These are phyloP conservation scores for Teratosphaeria destructans DNA, from an alignment of 2,329 filamentous ascomycete species.

Conservation along the genomic window DNA sequence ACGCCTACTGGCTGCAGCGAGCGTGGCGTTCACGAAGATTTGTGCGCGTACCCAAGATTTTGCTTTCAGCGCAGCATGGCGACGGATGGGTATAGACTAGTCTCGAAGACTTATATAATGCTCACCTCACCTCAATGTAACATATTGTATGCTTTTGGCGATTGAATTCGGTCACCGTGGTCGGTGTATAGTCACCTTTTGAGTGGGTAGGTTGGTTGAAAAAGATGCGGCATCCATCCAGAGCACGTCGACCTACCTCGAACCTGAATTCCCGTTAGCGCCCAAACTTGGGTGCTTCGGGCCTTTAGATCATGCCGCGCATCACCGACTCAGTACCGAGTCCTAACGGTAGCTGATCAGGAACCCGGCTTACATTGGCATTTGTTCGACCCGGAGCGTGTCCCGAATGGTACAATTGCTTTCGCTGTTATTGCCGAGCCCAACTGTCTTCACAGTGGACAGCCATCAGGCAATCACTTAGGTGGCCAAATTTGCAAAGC, in stretches of 20 bases:
- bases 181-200: not conserved
- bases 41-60: not conserved
- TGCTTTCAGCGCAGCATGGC: slow-evolving; percentile 2
- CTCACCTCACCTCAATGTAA: not conserved
- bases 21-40: not conserved
- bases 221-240: not conserved
- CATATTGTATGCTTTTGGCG: not conserved
- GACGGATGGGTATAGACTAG: not conserved
- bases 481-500: too few species aligned
- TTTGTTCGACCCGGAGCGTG: too few species aligned
- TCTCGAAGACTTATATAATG: not conserved
- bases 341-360: too few species aligned
- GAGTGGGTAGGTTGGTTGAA: not conserved
- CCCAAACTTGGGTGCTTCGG: too few species aligned
- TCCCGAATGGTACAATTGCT: too few species aligned
- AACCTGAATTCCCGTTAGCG: not conserved
- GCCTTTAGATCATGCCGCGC: too few species aligned
- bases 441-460: too few species aligned
- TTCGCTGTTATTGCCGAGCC: too few species aligned
- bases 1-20: not conserved
- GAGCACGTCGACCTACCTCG: not conserved
- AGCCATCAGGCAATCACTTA: too few species aligned
- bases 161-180: not conserved
- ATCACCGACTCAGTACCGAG: too few species aligned
- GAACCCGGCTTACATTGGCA: too few species aligned